A percentile compares a stretch with the other conserved stretches of the same genome.
Conservation (phyloP, 202 grass and related monocot species). For the Elaeis oleifera region DNA sequence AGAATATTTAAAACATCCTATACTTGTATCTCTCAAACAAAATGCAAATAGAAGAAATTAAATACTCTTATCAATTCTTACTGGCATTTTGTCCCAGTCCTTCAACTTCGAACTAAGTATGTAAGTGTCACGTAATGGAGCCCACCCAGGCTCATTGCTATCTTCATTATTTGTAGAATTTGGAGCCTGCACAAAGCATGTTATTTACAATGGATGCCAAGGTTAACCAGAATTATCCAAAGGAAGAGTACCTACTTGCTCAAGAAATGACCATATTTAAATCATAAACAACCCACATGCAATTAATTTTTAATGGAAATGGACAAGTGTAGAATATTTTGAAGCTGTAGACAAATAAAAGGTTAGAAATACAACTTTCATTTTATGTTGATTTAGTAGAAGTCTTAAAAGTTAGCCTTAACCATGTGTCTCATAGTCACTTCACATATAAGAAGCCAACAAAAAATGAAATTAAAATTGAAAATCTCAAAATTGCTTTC, state of each 20-base stretch:
- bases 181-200: constrained; percentile 31
- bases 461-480: too few species aligned
- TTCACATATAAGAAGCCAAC: too few species aligned
- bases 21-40: neutral
- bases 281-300: neutral
- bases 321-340: too few species aligned
- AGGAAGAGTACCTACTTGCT: neutral
- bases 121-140: constrained; percentile 72
- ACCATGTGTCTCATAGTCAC: too few species aligned
- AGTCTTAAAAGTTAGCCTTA: too few species aligned
- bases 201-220: neutral
- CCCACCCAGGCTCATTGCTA: constrained; percentile 54
- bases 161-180: constrained; percentile 39
- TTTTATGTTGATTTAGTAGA: too few species aligned
- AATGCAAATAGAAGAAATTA: constrained; percentile 4
- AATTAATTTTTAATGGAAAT: neutral
- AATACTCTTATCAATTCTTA: constrained; percentile 13
- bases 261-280: neutral
- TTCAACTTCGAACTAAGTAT: constrained; percentile 96
- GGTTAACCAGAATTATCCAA: neutral
- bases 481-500: too few species aligned
- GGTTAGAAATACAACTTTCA: too few species aligned
- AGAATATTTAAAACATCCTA: neutral
- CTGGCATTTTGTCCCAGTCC: constrained; percentile 89
- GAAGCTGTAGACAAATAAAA: too few species aligned